Evolutionary conservation across 2,329 filamentous ascomycete genomes (phyloP), one percentile per base, ranked within the genome.

Genomic region (Colletotrichum navitas): DNA sequence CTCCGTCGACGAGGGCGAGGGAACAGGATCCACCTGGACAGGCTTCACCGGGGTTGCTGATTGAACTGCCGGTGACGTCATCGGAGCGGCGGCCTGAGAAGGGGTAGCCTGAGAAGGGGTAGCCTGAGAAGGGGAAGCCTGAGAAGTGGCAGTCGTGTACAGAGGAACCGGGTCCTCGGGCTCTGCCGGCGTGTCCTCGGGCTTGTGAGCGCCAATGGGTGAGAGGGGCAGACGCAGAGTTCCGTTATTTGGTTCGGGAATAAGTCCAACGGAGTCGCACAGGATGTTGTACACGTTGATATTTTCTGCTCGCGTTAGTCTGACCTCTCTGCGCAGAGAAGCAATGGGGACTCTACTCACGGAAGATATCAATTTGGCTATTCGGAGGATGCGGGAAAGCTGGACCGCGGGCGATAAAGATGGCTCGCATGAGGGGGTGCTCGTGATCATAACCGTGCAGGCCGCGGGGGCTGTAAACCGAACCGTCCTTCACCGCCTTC

Each of bases 371-470:
- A 41, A 98, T 82, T 74, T 91, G 89, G 80, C 93, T 97, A 76
- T 96, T 95, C 0, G 93, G 90, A 49, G 88, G 84, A 76, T 98
- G 95, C 0, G 94, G 93, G 78, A 99, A 99, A 0, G 95, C 95
- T 5, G 96, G 96, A 0, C 96, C 96, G 49, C 94, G 87, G 1
- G 96, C 96, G 60, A 98, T 87, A 77, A 99, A 99, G 54, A 99
- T 97, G 0, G 96, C 95, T 49, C 96, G 87, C 96, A 99, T 99
- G 55, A 99, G 85, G 0, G 95, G 95, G 79, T 99, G 92, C 77
- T 97, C 92, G 77, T 97, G 92, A 79, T 99, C 96, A 79, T 98
- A 99, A 1, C 96, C 96, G 78, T 99, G 96, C 2, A 99, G 84
- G 2, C 96, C 96, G 36, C 88, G 88, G 0, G 96, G 96, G 75